Evolutionary conservation across 78 protist genomes (phyloP), one percentile per base, ranked within the genome.

Genomic region (Dictyostelium purpureum): DNA sequence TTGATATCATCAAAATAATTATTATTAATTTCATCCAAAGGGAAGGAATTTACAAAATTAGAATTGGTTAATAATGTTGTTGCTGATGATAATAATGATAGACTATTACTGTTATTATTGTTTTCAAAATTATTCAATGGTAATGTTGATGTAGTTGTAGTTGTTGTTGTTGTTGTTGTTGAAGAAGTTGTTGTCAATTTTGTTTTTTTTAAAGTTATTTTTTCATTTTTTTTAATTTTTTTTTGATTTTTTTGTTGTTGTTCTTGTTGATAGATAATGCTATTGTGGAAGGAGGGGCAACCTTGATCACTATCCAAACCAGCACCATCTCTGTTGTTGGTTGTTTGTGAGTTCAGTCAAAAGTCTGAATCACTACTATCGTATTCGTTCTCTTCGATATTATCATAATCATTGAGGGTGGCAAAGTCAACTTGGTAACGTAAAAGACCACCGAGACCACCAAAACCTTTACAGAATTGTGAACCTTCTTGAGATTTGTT

Each of bases 401-500:
- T 96, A 26, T 89, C 97, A 35, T 45, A 92, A 24, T 96, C 93
- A 38, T 61, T 47, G 31, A 88, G 65, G 21, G 43, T 6, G 24
- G 89, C 87, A 26, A 54, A 33, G 45, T 97, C 98, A 21, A 95
- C 76, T 52, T 80, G 87, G 95, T 97, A 98, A 33, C 99, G 96
- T 47, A 98, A 52, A 3, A 89, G 19, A 61, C 99, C 99, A 28
- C 99, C 99, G 21, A 99, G 63, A 33, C 99, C 99, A 31, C 99
- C 99, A 45, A 99, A 99, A 49, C 99, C 99, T 33, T 90, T 74
- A 80, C 90, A 78, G 94, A 99, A 99, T 85, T 99, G 99, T 21
- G 99, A 66, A 77, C 99, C 99, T 79, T 99, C 99, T 67, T 97
- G 99, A 10, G 99, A 97, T 24, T 90, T 54, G 87, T 99, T 96